Evolutionary conservation across 371 early-diverging fungal species (phyloP), one percentile per base, ranked within the genome.

Genomic region (Phascolomyces articulosus): DNA sequence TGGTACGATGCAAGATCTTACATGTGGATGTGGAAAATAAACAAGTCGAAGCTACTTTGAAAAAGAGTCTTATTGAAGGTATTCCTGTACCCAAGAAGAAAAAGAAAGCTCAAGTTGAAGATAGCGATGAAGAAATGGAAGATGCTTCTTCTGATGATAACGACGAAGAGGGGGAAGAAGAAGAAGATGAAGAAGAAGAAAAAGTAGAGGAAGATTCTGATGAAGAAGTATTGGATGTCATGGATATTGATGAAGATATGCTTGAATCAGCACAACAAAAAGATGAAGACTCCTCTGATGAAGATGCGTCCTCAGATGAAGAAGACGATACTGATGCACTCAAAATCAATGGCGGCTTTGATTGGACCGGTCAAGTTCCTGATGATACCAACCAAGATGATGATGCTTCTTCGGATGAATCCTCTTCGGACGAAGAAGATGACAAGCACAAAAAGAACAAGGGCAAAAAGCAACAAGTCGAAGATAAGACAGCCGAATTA

Each of bases 1-100:
- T 91, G 13, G 95, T 96, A 13, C 81, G 82, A 24, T 91, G 88
- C 40, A 83, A 86, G 66, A 81, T 97, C 16, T 67, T 93, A n/a
- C 77, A 80, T 64, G 86, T 87, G 59, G 85, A 92, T 73, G 21
- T 69, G 24, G 75, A 82, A 55, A 58, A 70, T 59, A 86, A 87
- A 54, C 87, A 85, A 55, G 75, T 89, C 11, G 87, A 90, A 66
- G 85, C 89, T 40, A 78, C 89, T 10, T 64, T 91, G 58, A 90
- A 87, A 69, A 73, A 73, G 68, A 75, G 78, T 26, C 71, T 65
- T 16, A 63, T 76, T 21, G 74, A 71, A 38, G 72, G 68, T 24
- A 65, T 65, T 4, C 51, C 61, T n/a, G 53, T 40, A 18, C 28
- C 55, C 53, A 59, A 64, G 51, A 68, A 68, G 64, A 62, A 72